Base-by-base conservation (phyloP, 148 eudicot species). In the Chenopodium quinoa region DNA sequence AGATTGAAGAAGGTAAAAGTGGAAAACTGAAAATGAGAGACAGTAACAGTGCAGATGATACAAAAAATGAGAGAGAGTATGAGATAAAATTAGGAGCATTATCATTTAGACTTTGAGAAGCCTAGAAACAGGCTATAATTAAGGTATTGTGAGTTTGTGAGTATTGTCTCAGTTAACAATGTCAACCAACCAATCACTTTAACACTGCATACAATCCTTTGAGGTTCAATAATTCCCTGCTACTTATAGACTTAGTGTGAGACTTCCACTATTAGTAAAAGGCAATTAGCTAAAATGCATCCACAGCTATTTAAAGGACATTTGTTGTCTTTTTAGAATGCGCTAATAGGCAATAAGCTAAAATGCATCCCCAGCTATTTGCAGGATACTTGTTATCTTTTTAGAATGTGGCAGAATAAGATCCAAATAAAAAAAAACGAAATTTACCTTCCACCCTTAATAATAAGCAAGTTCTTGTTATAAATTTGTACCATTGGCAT, bases 401-500 rank as follows among this genome's bases (percentile, higher is more conserved):
- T 10, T 44, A 46, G 1, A 44, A 72, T 72, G 56, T 20, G n/a
- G 44, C 19, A 62, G 52, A n/a, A 22, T 20, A 9, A 63, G 16
- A 63, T 2, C 8, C 50, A 46, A 46, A 65, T 27, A 13, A 3
- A 46, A n/a, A 46, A 17, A 2, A 34, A 20, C 19, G 3, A 40
- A 8, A 66, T 14, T 2, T 47, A 13, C 12, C 9, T 29, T 74
- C 52, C 77, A 56, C 22, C 4, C 13, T 50, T 14, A 10, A 50
- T 50, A 50, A 56, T 56, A 56, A 8, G 60, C 19, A 23, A 80
- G 68, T 66, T 40, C 20, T 3, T 69, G 71, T 5, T 66, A 50
- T 23, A 65, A 66, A 25, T 17, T 29, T 32, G 46, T 32, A 62
- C 78, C 76, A 78, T 82, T 34, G 40, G 65, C 75, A 78, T 70